Evolutionary conservation across 106 monocot species (phyloP), one percentile per base, ranked within the genome.

Genomic region (Allium fistulosum): DNA sequence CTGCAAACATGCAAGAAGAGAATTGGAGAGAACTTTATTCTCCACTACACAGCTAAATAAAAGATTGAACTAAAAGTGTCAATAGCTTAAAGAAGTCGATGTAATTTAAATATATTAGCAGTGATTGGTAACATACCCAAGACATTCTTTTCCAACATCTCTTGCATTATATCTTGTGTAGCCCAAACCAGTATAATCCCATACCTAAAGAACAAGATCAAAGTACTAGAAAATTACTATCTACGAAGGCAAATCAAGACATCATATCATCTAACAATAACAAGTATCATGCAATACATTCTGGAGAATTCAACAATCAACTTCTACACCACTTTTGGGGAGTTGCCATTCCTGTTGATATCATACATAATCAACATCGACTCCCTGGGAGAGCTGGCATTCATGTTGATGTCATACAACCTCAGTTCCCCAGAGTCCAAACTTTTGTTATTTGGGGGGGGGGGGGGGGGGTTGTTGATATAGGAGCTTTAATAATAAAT

Each of bases 131-230:
- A 14, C 76, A 77, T 93, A 99, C 93, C 99, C 99, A 9, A 99
- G 87, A 65, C 77, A 81, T 49, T 89, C 87, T 80, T 85, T 99
- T 37, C 76, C 99, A 61, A 93, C 87, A 73, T 99, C 99, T 78
- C 77, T 81, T 14, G 99, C 90, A 83, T 85, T 85, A 77, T 99
- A 99, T 51, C 87, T 82, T 51, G 99, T 93, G 68, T 87, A 90
- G 4, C 99, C 93, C 57, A 99, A 78, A 22, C 99, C 99, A 78
- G 90, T 90, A 65, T 99, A 93, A 78, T 99, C 99, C 99, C 99
- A 99, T 13, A 99, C 99, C 99, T 99, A 51, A 67, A 61, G 11
- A 22, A 28, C 50, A 74, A 14, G 16, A n/a, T 22, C 9, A 69
- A 75, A 55, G 14, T 26, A 46, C 67, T 5, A 53, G 7, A 52